These are phyloP conservation scores for Colletotrichum tofieldiae DNA, from an alignment of 2,329 filamentous ascomycete species.

Conservation along the genomic window DNA sequence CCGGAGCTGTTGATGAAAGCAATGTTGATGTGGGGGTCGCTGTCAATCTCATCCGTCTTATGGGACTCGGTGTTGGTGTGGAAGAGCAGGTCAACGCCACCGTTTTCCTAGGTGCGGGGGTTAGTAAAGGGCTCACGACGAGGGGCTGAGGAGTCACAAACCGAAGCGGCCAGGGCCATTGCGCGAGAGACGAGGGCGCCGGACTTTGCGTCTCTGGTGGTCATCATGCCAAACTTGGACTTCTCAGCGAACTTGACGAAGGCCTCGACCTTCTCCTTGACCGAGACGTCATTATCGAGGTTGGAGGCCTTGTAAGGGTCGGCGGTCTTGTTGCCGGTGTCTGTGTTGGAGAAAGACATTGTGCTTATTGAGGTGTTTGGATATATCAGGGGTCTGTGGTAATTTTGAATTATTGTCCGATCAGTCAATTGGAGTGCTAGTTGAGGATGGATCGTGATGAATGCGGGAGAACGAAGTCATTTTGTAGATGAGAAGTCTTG, in stretches of 20 bases:
- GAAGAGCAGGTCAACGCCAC: slow-evolving; percentile 88
- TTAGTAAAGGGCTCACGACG: not conserved
- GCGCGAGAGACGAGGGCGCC: slow-evolving; percentile 83
- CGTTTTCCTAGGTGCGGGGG: slow-evolving; percentile 72
- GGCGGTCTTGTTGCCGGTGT: slow-evolving; percentile 73
- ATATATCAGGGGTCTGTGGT: not conserved
- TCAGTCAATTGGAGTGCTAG: not conserved
- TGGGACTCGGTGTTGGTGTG: slow-evolving; percentile 92
- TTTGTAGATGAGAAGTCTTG: not conserved
- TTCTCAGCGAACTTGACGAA: slow-evolving; percentile 79
- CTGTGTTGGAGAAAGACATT: slow-evolving; percentile 69
- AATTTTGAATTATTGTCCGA: not conserved
- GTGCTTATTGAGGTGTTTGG: not conserved
- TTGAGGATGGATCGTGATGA: not conserved
- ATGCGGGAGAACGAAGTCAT: not conserved
- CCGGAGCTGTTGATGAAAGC: slow-evolving; percentile 83
- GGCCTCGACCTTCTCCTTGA: slow-evolving; percentile 84
- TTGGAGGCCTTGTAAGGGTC: slow-evolving; percentile 87
- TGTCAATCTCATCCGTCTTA: slow-evolving; percentile 86
- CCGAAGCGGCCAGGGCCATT: slow-evolving; percentile 88
- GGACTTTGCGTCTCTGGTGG: slow-evolving; percentile 77
- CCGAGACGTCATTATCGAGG: slow-evolving; percentile 72
- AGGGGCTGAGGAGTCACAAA: slow-evolving; percentile 50
- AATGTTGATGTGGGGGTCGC: slow-evolving; percentile 83
- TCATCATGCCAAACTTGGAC: slow-evolving; percentile 92